A percentile compares a stretch with the other conserved stretches of the same genome.
phyloP scores from a whole-genome alignment of 2,329 filamentous ascomycete genomes.

The Aspergillus eucalypticola region DNA sequence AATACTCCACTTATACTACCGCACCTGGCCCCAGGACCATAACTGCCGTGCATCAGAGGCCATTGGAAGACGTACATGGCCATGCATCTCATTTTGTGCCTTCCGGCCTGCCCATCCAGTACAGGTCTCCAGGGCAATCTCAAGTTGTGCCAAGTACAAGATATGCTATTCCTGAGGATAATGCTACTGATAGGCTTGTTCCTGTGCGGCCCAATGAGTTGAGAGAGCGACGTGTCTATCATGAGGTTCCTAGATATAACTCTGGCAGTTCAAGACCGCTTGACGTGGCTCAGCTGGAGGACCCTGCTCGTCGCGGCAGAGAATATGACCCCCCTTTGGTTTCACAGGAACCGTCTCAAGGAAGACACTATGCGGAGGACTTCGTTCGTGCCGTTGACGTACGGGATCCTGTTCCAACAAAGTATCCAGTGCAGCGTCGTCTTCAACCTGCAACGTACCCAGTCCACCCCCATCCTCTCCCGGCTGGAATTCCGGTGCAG shows the following conservation, averaged over 20 bases:
- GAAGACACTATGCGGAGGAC: conserved; percentile 38
- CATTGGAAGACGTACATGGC: conserved; percentile 18
- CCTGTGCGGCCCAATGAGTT: conserved; percentile 17
- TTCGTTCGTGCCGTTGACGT: conserved; percentile 39
- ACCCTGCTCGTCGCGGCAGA: conserved; percentile 17
- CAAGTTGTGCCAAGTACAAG: conserved; percentile 17
- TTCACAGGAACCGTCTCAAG: conserved; percentile 21
- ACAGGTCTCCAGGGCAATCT: conserved; percentile 14
- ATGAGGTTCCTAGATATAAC: conserved; percentile 22
- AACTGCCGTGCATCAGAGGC: conserved; percentile 20
- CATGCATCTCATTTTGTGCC: conserved; percentile 18
- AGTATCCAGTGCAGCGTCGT: conserved; percentile 22
- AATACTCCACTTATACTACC: conserved; percentile 18
- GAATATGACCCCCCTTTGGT: conserved; percentile 20
- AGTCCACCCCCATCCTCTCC: conserved; percentile 19
- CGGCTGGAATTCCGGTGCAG: conserved; percentile 15
- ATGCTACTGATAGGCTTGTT: conserved; percentile 20
- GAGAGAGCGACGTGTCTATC: conserved; percentile 21
- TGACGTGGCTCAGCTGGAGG: conserved; percentile 16
- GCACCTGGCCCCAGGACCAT: conserved; percentile 20
- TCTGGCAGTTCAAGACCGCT: conserved; percentile 11
- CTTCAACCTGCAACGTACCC: conserved; percentile 15
- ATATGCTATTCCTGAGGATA: conserved; percentile 21
- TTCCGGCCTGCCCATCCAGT: conserved; percentile 10
- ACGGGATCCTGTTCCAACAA: conserved; percentile 24